phyloP scores from a whole-genome alignment of 306 rosid genomes.

The Begonia masoniana region DNA sequence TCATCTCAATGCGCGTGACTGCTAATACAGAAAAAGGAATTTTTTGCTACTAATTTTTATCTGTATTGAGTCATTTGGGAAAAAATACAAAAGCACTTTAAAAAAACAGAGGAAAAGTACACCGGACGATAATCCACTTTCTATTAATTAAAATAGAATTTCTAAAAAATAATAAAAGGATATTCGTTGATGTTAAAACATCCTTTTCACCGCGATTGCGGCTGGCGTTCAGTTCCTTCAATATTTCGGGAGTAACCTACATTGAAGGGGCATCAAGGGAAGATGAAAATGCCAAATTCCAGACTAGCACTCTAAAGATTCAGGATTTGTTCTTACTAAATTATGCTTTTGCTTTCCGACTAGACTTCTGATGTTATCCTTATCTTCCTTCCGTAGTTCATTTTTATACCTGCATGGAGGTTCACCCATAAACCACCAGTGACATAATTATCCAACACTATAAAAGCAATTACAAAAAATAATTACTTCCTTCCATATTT shows the following conservation, averaged over 20 bases:
- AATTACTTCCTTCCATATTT: too few species aligned
- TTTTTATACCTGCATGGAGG: constrained; percentile 68
- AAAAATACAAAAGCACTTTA: too few species aligned
- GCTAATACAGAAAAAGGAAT: too few species aligned
- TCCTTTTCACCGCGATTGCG: constrained; percentile 89
- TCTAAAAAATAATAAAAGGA: constrained; percentile 31
- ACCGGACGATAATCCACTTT: background rate
- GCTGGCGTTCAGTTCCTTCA: constrained; percentile 58
- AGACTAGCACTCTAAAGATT: background rate
- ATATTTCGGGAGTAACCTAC: constrained; percentile 88
- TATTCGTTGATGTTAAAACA: constrained; percentile 46
- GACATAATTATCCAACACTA: too few species aligned
- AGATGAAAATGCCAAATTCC: background rate
- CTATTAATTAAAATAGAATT: background rate
- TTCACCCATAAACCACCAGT: background rate
- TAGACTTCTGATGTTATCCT: constrained; percentile 50
- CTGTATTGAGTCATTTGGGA: too few species aligned
- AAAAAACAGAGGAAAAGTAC: background rate
- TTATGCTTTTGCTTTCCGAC: constrained; percentile 62
- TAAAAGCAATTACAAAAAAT: too few species aligned
- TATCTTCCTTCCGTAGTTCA: constrained; percentile 64
- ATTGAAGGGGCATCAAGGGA: constrained; percentile 5
- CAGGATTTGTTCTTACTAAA: constrained; percentile 33
- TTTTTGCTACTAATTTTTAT: too few species aligned
- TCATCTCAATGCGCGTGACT: too few species aligned